These are phyloP conservation scores for Aspergillus fijiensis DNA, from an alignment of 2,329 filamentous ascomycete genomes.

Conservation along the genomic window DNA sequence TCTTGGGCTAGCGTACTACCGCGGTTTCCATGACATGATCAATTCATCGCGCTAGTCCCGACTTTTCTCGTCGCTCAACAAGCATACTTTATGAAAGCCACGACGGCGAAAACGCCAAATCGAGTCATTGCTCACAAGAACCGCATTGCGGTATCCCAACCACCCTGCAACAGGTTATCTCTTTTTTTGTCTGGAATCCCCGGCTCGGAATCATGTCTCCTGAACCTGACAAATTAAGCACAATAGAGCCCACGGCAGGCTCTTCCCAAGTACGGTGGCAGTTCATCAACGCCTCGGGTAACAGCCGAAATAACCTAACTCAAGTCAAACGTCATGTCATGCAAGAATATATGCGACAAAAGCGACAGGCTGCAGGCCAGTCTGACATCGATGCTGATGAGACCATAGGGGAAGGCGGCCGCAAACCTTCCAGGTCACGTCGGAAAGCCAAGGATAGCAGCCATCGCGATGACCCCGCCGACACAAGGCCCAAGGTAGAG, in stretches of 20 bases:
- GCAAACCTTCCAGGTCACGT: conserved; percentile 12
- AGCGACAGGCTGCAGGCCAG: conserved; percentile 24
- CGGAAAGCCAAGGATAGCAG: conserved; percentile 8
- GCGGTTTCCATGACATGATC: background rate
- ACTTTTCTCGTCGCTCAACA: background rate
- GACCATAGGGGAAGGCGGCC: conserved; percentile 8
- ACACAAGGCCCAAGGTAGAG: background rate
- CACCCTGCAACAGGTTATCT: background rate
- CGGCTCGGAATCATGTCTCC: conserved; percentile 18
- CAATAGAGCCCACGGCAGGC: conserved; percentile 9
- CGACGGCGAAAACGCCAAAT: background rate
- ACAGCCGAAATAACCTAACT: conserved; percentile 38
- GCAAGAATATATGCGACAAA: conserved; percentile 45
- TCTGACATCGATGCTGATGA: background rate
- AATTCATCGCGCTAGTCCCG: background rate
- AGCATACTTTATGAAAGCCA: background rate
- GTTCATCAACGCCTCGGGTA: conserved; percentile 42
- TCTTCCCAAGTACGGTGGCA: conserved; percentile 33
- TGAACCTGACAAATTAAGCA: conserved; percentile 4
- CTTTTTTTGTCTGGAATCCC: background rate
- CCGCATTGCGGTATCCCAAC: background rate
- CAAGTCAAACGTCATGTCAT: conserved; percentile 47
- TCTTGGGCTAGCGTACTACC: background rate
- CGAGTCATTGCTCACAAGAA: background rate
- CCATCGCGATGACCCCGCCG: background rate